These are phyloP conservation scores for Phytophthora multivora DNA, from an alignment of 352 stramenopile genomes.

Conservation along the genomic window DNA sequence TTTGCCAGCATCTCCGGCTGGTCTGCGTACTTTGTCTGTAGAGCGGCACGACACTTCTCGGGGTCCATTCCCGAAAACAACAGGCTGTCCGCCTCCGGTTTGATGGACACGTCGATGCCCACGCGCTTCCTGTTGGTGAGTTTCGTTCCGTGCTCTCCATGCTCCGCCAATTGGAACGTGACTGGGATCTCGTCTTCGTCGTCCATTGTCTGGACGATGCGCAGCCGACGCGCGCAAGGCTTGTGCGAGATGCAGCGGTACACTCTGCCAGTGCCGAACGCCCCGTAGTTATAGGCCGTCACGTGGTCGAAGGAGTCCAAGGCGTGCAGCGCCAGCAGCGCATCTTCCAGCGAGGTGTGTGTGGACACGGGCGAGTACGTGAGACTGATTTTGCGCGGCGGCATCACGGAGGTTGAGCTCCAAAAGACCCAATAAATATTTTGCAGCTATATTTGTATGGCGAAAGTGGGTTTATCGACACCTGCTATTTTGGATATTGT, in stretches of 20 bases:
- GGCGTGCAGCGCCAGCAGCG: conserved; percentile 16
- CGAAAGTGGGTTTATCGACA: too few relatives aligned
- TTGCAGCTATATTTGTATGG: too few relatives aligned
- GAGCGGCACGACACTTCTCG: conserved; percentile 12
- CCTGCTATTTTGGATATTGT: too few relatives aligned
- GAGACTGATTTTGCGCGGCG: not conserved
- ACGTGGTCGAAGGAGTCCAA: conserved; percentile 23
- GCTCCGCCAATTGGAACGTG: conserved; percentile 20
- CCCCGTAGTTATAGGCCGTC: conserved; percentile 35
- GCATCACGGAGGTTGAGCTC: conserved; percentile 1
- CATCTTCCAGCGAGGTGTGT: conserved; percentile 25
- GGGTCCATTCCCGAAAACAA: conserved; percentile 1
- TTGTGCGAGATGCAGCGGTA: conserved; percentile 32
- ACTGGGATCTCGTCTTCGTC: conserved; percentile 32
- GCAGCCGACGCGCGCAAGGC: conserved; percentile 18
- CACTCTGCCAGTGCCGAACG: conserved; percentile 13
- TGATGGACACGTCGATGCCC: conserved; percentile 23
- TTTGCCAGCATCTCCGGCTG: conserved; percentile 25
- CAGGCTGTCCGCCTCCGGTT: conserved; percentile 24
- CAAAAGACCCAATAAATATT: too few relatives aligned
- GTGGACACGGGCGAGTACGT: conserved; percentile 22
- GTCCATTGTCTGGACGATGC: conserved; percentile 12
- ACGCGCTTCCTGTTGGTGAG: conserved; percentile 15
- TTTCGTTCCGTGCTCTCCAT: conserved; percentile 15
- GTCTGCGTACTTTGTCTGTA: conserved; percentile 22